Conservation (phyloP, 2,329 filamentous ascomycete genomes). For the Epichloe sibirici region DNA sequence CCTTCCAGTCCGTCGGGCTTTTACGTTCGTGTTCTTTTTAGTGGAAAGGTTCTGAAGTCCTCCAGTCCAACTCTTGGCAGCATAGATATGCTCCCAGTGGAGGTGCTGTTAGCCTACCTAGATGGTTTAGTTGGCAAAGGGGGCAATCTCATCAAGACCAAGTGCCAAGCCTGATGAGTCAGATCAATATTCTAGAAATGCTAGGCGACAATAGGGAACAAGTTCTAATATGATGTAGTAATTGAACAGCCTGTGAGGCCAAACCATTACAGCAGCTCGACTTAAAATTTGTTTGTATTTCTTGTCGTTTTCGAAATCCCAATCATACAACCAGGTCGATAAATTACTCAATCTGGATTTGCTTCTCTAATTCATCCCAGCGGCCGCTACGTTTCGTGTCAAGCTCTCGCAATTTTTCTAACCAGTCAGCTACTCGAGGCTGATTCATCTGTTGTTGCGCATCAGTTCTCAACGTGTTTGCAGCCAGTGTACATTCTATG, state of each 20-base stretch:
- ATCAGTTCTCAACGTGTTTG: constrained; percentile 25
- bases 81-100: constrained; percentile 59
- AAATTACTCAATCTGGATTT: constrained; percentile 10
- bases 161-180: constrained; percentile 10
- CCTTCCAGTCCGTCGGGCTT: constrained; percentile 16
- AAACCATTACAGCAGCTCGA: background rate
- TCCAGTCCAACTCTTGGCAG: constrained; percentile 55
- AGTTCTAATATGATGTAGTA: background rate
- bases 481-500: constrained; percentile 53
- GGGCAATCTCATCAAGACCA: constrained; percentile 29
- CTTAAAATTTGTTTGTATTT: background rate
- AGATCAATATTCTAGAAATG: constrained; percentile 5
- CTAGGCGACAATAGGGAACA: background rate
- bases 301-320: background rate
- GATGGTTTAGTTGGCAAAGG: constrained; percentile 53
- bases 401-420: constrained; percentile 52
- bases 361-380: constrained; percentile 58
- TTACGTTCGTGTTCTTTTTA: constrained; percentile 58
- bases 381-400: constrained; percentile 65
- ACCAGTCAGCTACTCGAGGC: constrained; percentile 36
- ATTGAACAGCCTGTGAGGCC: background rate
- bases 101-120: constrained; percentile 55
- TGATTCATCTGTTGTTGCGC: constrained; percentile 28
- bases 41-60: constrained; percentile 53
- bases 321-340: background rate